Evolutionary conservation across 169 alveolate genomes (phyloP), one percentile per base, ranked within the genome.

Genomic region (Plasmodium gonderi): DNA sequence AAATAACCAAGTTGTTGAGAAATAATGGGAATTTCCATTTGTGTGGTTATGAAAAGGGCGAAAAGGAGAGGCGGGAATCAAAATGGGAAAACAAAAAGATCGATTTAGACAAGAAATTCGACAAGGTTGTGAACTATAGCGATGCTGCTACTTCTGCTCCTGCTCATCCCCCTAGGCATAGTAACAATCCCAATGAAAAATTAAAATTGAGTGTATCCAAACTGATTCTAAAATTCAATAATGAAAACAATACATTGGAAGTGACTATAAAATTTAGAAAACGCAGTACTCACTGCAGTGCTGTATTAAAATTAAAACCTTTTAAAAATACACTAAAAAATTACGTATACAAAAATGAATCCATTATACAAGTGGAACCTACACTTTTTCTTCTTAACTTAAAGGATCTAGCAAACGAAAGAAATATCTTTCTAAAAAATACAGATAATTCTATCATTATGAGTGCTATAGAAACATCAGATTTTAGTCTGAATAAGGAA

Each of bases 361-460:
- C 93, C 11, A 54, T 87, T 12, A 87, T 87, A 87, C 87, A 87
- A 40, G 26, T 87, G 44, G 93, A 87, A 26, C 93, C 93, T n/a
- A 74, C 89, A n/a, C 79, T 87, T 44, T 87, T 87, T 75, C 60
- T 87, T 7, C 76, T 87, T 29, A 87, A 87, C 51, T 20, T 87
- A 17, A 74, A 87, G 65, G 89, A 74, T 31, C 36, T 87, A 54
- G 54, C 93, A 7, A 87, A 77, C 36, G 93, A 87, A 75, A 87
- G 72, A 77, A 74, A 87, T 33, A 78, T 87, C 2, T 87, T 77
- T 87, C 68, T 87, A 54, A 77, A 87, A 42, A 77, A 64, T 47
- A 87, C 93, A 20, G 93, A 87, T 75, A 65, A 64, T 17, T 49
- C 93, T 9, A 51, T 87, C 33, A 33, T 74, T 31, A 29, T 87